These are phyloP conservation scores for Laetiporus sulphureus DNA, from an alignment of 1,284 basidiomycete genomes.

Conservation along the genomic window DNA sequence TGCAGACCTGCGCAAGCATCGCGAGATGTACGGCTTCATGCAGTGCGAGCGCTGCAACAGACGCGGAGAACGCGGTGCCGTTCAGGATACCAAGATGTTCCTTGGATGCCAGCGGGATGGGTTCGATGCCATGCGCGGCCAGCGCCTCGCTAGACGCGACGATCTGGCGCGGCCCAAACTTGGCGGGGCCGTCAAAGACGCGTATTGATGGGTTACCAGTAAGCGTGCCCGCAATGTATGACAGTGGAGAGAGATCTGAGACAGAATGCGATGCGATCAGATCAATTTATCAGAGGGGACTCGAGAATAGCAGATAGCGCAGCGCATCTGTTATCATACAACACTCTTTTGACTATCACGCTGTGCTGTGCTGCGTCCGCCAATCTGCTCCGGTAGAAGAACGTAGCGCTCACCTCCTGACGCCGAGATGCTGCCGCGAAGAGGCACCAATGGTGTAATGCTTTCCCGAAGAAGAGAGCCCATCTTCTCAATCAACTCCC, in stretches of 20 bases:
- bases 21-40: slow-evolving; percentile 71
- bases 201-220: slow-evolving; percentile 77
- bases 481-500: slow-evolving; percentile 79
- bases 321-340: no score
- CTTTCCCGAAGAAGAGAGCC: slow-evolving; percentile 64
- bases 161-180: slow-evolving; percentile 47
- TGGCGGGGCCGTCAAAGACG: slow-evolving; percentile 54
- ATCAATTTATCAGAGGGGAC: not conserved
- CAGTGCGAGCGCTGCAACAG: slow-evolving; percentile 55
- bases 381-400: not conserved
- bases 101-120: slow-evolving; percentile 71
- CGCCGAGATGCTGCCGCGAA: slow-evolving; percentile 78
- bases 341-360: no score
- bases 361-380: no score
- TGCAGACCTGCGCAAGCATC: slow-evolving; percentile 69
- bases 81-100: slow-evolving; percentile 80
- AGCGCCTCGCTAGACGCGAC: slow-evolving; percentile 64
- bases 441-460: slow-evolving; percentile 78
- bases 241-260: slow-evolving; percentile 69
- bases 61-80: slow-evolving; percentile 76
- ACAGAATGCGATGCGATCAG: slow-evolving; percentile 4
- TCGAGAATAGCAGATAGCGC: no score
- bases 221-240: slow-evolving; percentile 77
- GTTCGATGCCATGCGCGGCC: slow-evolving; percentile 54
- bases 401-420: slow-evolving; percentile 53